Evolutionary conservation across 208 protist genomes (phyloP).

Genomic region (Leishmania gerbilli): DNA sequence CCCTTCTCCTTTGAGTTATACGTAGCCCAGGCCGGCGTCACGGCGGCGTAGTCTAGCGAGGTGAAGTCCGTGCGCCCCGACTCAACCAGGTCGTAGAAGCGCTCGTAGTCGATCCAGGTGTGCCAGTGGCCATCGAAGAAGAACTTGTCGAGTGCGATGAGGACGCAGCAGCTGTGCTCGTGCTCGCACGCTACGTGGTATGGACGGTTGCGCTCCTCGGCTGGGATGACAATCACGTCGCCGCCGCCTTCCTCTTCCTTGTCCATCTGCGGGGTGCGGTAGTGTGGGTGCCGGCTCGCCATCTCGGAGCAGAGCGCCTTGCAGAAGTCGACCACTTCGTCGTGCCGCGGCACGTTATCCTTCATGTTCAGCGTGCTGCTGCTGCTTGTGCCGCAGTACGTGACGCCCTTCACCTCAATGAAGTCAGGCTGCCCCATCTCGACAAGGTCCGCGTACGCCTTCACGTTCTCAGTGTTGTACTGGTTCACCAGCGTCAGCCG

Average conservation of each 20-base stretch:
- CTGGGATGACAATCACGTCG: slow-evolving; percentile 29
- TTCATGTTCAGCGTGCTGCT: slow-evolving; percentile 92
- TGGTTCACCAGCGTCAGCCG: slow-evolving; percentile 96
- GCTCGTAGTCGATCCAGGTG: slow-evolving; percentile 93
- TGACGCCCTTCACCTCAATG: slow-evolving; percentile 96
- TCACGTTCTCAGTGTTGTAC: slow-evolving; percentile 88
- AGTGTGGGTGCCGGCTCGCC: slow-evolving; percentile 42
- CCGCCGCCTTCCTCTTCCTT: not conserved
- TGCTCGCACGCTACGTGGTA: slow-evolving; percentile 92
- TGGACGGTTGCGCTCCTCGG: slow-evolving; percentile 47
- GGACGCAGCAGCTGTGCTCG: slow-evolving; percentile 93
- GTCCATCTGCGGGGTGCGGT: slow-evolving; percentile 40
- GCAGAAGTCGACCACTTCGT: slow-evolving; percentile 94
- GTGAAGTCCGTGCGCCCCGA: slow-evolving; percentile 58
- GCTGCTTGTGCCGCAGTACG: slow-evolving; percentile 90
- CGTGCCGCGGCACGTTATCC: slow-evolving; percentile 93
- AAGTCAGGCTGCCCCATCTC: slow-evolving; percentile 92
- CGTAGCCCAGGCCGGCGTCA: slow-evolving; percentile 84
- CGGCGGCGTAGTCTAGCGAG: slow-evolving; percentile 74
- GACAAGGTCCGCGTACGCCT: slow-evolving; percentile 88
- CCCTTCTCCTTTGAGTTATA: slow-evolving; percentile 80
- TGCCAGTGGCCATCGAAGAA: slow-evolving; percentile 77
- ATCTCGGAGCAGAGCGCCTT: slow-evolving; percentile 60
- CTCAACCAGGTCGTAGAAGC: slow-evolving; percentile 71
- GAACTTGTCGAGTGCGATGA: slow-evolving; percentile 90